phyloP scores from a whole-genome alignment of 2,329 filamentous ascomycete species.

The Geosmithia putterillii region DNA sequence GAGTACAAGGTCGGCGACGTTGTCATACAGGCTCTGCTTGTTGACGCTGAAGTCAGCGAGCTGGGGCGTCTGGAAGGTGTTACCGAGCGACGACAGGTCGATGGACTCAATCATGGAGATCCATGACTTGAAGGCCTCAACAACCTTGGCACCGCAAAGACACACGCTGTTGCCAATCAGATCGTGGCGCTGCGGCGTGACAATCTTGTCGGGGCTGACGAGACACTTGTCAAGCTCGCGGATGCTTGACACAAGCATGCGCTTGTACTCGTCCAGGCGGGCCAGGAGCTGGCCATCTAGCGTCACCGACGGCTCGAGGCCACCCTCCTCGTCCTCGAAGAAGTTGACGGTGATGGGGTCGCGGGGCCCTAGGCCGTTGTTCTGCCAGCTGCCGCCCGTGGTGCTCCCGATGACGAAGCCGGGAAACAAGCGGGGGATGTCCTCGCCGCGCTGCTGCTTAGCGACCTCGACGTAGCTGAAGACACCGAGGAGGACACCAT shows the following conservation, averaged over 20 bases:
- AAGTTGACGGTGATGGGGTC: slow-evolving; percentile 73
- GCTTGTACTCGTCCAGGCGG: slow-evolving; percentile 73
- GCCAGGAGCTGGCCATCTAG: slow-evolving; percentile 72
- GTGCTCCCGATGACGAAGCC: slow-evolving; percentile 84
- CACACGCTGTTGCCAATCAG: slow-evolving; percentile 75
- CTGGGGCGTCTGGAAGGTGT: slow-evolving; percentile 72
- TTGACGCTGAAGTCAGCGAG: slow-evolving; percentile 77
- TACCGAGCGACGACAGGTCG: slow-evolving; percentile 68
- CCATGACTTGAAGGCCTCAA: slow-evolving; percentile 86
- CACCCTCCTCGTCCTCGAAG: slow-evolving; percentile 67
- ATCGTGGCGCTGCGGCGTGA: slow-evolving; percentile 68
- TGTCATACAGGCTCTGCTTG: slow-evolving; percentile 90
- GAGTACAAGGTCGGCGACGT: slow-evolving; percentile 77
- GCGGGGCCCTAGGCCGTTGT: slow-evolving; percentile 50
- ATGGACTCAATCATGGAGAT: slow-evolving; percentile 84
- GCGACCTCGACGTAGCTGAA: slow-evolving; percentile 96
- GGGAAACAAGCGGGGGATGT: slow-evolving; percentile 83
- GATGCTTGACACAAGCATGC: slow-evolving; percentile 74
- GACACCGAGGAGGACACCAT: slow-evolving; percentile 85
- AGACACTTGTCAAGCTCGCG: slow-evolving; percentile 80
- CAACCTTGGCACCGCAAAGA: slow-evolving; percentile 61
- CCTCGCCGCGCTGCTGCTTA: slow-evolving; percentile 81
- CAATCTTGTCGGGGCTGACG: slow-evolving; percentile 63
- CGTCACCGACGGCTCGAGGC: slow-evolving; percentile 56
- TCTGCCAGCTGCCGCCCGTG: slow-evolving; percentile 79